A percentile compares a stretch with the other conserved stretches of the same genome.
phyloP scores from a whole-genome alignment of 352 stramenopile species.

The Pilasporangium apinafurcum region DNA sequence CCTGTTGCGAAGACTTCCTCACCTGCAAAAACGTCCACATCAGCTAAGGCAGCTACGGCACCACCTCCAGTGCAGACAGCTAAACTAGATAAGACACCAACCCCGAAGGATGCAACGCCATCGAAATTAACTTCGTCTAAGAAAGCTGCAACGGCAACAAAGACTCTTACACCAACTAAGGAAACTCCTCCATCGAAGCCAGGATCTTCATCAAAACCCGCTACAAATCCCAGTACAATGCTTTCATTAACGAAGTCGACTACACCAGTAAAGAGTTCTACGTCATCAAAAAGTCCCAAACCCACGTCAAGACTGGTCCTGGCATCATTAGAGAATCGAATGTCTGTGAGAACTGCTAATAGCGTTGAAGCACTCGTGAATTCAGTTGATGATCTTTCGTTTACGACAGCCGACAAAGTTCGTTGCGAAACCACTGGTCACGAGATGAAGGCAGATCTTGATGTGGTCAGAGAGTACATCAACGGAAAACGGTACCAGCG shows the following conservation, averaged over 20 bases:
- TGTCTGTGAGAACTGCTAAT: slow-evolving; percentile 9
- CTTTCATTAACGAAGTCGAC: not conserved
- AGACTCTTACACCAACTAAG: slow-evolving; percentile 2
- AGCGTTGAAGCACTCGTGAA: slow-evolving; percentile 39
- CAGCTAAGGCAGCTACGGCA: too few relatives aligned
- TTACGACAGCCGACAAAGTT: slow-evolving; percentile 29
- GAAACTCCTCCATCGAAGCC: not conserved
- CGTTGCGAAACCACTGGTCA: slow-evolving; percentile 55
- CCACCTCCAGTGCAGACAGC: too few relatives aligned
- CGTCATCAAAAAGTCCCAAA: slow-evolving; percentile 12
- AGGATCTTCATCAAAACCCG: not conserved
- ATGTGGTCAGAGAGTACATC: slow-evolving; percentile 45
- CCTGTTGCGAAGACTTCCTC: too few relatives aligned
- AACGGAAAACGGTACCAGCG: slow-evolving; percentile 55
- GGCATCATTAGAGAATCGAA: slow-evolving; percentile 8
- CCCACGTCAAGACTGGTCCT: slow-evolving; percentile 2
- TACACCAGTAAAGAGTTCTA: slow-evolving; percentile 1
- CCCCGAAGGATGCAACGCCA: too few relatives aligned
- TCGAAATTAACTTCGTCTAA: too few relatives aligned
- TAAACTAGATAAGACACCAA: too few relatives aligned
- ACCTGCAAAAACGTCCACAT: too few relatives aligned
- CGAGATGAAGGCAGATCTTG: slow-evolving; percentile 56
- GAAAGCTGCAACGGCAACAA: not conserved
- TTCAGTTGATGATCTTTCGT: slow-evolving; percentile 28
- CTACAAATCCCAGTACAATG: slow-evolving; percentile 6